A percentile compares a stretch with the other conserved stretches of the same genome.
Evolutionary conservation across 768 basidiomycete species (phyloP).

Genomic region (Naganishia vishniacii): DNA sequence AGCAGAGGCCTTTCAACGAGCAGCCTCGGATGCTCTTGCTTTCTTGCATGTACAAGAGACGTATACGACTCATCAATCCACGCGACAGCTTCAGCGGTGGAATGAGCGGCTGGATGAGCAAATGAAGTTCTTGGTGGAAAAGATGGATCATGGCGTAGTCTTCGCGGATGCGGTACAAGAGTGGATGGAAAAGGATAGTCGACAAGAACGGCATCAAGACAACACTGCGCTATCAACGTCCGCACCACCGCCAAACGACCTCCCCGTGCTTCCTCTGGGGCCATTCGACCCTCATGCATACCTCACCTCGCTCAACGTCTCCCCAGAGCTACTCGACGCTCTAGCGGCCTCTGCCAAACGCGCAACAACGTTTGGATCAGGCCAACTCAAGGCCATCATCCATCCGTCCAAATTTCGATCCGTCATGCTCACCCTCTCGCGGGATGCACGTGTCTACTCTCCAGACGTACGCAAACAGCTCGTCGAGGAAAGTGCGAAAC

Average conservation of each 20-base stretch:
- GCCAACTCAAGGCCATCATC: conserved; percentile 3
- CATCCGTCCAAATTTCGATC: conserved; percentile 8
- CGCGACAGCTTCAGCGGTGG: background rate
- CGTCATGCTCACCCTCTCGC: conserved; percentile 4
- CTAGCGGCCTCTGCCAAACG: background rate
- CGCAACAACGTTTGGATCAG: background rate
- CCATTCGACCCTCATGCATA: conserved; percentile 1
- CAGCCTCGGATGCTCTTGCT: background rate
- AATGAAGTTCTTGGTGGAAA: background rate
- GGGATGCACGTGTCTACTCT: conserved; percentile 1
- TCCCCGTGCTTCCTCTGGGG: background rate
- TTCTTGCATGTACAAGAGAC: background rate
- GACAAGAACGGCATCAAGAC: too few species aligned
- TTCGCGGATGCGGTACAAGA: conserved; percentile 4
- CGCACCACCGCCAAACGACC: background rate
- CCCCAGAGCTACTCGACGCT: background rate
- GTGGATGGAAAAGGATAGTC: conserved; percentile 3
- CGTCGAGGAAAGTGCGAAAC: conserved; percentile 12
- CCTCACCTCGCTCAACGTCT: conserved; percentile 7
- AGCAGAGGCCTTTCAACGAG: background rate
- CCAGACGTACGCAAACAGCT: conserved; percentile 15
- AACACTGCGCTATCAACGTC: background rate
- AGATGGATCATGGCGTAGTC: background rate
- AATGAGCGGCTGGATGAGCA: background rate
- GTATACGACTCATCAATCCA: background rate